phyloP scores from a whole-genome alignment of 2,329 filamentous ascomycete genomes.

The Cytospora chrysosperma region DNA sequence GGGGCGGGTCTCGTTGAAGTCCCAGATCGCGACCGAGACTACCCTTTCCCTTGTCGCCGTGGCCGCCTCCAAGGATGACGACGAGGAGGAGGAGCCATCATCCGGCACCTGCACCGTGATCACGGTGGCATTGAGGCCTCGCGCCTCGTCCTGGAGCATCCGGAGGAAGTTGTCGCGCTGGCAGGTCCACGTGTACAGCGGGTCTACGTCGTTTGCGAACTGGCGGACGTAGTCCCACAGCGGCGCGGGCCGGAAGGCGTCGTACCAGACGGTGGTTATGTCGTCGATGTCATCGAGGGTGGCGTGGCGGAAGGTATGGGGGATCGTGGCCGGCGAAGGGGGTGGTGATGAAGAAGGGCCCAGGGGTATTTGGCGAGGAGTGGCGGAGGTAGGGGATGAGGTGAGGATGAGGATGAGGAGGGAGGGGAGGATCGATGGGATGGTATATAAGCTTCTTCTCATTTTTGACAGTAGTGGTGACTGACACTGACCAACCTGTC shows the following conservation, averaged over 20 bases:
- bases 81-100: neutral
- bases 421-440: neutral
- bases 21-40: conserved; percentile 16
- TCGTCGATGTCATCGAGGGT: conserved; percentile 20
- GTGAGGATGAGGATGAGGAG: neutral
- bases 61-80: too few species aligned
- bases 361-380: neutral
- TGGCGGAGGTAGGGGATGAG: neutral
- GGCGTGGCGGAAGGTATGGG: conserved; percentile 16
- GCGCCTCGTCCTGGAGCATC: neutral
- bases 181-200: conserved; percentile 14
- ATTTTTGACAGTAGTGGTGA: neutral
- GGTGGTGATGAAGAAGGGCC: neutral
- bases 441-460: neutral
- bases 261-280: conserved; percentile 7
- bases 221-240: conserved; percentile 12
- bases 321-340: neutral
- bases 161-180: neutral
- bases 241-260: conserved; percentile 11
- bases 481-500: too few species aligned
- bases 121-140: neutral
- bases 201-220: conserved; percentile 14
- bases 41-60: conserved; percentile 4
- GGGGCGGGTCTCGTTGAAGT: neutral
- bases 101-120: conserved; percentile 10